Conservation (phyloP, 1,284 basidiomycete species). For the Veloporphyrellus conicus region DNA sequence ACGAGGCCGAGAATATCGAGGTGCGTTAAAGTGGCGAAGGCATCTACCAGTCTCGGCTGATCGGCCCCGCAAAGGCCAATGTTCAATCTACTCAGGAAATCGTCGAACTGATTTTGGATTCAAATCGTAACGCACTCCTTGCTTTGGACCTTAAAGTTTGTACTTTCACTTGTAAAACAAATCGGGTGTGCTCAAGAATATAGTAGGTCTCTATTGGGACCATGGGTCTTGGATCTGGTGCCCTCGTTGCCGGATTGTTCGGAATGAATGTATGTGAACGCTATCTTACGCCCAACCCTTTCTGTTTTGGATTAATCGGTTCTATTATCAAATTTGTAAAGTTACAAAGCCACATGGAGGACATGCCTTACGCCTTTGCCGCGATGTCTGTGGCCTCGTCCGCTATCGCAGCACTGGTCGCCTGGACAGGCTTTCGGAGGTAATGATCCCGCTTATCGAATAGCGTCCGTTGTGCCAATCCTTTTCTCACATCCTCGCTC, state of each 20-base stretch:
- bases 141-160: slow-evolving; percentile 84
- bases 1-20: slow-evolving; percentile 84
- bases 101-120: slow-evolving; percentile 93
- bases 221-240: slow-evolving; percentile 88
- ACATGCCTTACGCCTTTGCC: slow-evolving; percentile 65
- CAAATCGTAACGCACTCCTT: slow-evolving; percentile 89
- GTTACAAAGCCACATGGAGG: slow-evolving; percentile 68
- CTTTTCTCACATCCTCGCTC: slow-evolving; percentile 2
- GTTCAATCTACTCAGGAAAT: slow-evolving; percentile 97
- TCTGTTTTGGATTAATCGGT: slow-evolving; percentile 21
- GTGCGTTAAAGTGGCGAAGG: slow-evolving; percentile 39
- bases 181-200: slow-evolving; percentile 4
- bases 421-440: slow-evolving; percentile 61
- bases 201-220: slow-evolving; percentile 85
- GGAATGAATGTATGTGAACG: slow-evolving; percentile 84
- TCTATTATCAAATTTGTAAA: slow-evolving; percentile 31
- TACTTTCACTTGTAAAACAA: slow-evolving; percentile 5
- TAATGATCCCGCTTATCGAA: slow-evolving; percentile 31
- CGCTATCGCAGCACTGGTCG: slow-evolving; percentile 51
- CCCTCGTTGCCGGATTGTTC: slow-evolving; percentile 87
- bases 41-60: slow-evolving; percentile 1
- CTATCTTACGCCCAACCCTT: slow-evolving; percentile 16
- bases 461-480: slow-evolving; percentile 1
- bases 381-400: slow-evolving; percentile 56
- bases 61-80: slow-evolving; percentile 56